A percentile compares a stretch with the other conserved stretches of the same genome.
Conservation (phyloP, 2,329 filamentous ascomycete genomes). For the Venturiaceae sp. region DNA sequence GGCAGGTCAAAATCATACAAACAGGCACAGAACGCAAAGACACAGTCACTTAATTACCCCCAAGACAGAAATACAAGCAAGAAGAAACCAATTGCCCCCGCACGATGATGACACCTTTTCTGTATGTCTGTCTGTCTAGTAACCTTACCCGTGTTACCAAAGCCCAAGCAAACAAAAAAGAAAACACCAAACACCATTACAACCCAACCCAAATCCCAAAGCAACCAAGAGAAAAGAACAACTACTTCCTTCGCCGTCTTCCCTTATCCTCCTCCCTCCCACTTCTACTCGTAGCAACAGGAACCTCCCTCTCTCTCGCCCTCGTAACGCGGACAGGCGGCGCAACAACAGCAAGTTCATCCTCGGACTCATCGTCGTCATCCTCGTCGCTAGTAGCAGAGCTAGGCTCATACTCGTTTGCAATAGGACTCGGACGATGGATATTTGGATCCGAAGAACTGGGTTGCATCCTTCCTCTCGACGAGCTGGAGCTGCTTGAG, state of each 20-base stretch:
- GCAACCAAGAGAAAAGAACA: neutral
- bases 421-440: conserved; percentile 1
- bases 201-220: neutral
- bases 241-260: neutral
- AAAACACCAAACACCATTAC: neutral
- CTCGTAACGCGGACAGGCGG: neutral
- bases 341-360: conserved; percentile 1
- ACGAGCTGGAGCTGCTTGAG: conserved; percentile 13
- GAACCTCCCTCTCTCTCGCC: neutral
- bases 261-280: neutral
- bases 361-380: conserved; percentile 2
- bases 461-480: conserved; percentile 11
- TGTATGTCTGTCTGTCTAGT: neutral
- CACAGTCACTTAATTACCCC: neutral
- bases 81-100: neutral
- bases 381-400: conserved; percentile 1
- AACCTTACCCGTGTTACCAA: neutral
- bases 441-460: conserved; percentile 17
- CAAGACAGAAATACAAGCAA: neutral
- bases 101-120: neutral
- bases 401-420: conserved; percentile 5
- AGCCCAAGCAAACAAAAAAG: neutral
- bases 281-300: neutral
- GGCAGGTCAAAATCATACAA: neutral
- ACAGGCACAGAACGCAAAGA: neutral